phyloP scores from a whole-genome alignment of 345 rosid genomes.

The Isatis tinctoria region DNA sequence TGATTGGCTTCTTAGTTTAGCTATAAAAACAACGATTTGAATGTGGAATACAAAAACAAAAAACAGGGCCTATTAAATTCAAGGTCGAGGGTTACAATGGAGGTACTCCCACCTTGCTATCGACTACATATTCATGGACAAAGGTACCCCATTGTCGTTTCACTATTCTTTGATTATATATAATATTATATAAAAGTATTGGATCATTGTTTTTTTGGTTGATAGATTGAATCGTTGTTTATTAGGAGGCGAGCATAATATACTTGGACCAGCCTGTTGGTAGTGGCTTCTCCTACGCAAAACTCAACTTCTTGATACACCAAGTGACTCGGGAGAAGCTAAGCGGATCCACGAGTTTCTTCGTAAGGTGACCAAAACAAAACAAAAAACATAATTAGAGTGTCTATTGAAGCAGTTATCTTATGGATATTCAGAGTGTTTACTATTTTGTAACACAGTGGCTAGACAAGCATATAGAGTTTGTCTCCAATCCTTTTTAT shows the following conservation, averaged over 20 bases:
- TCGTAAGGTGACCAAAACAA: slow-evolving; percentile 32
- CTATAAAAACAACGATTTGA: too few species aligned
- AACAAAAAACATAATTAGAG: neutral
- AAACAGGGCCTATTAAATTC: slow-evolving; percentile 56
- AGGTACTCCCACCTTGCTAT: slow-evolving; percentile 38
- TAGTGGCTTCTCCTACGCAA: slow-evolving; percentile 65
- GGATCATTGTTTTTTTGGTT: slow-evolving; percentile 18
- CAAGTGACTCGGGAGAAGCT: slow-evolving; percentile 43
- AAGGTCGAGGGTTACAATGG: slow-evolving; percentile 46
- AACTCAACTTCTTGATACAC: slow-evolving; percentile 25
- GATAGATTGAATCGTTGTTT: too few species aligned
- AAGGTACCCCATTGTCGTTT: neutral
- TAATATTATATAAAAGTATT: too few species aligned
- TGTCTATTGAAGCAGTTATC: too few species aligned
- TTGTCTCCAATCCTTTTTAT: slow-evolving; percentile 44
- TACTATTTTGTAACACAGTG: slow-evolving; percentile 36
- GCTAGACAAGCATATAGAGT: slow-evolving; percentile 47
- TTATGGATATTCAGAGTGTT: neutral
- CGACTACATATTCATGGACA: neutral
- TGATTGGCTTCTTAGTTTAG: too few species aligned
- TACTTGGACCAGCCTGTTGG: slow-evolving; percentile 71
- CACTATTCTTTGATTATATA: too few species aligned
- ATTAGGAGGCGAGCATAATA: slow-evolving; percentile 49
- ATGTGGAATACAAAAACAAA: too few species aligned
- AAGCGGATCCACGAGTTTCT: slow-evolving; percentile 43